These are phyloP conservation scores for Trichoderma asperelloides DNA, from an alignment of 495 filamentous ascomycete genomes.

Conservation along the genomic window DNA sequence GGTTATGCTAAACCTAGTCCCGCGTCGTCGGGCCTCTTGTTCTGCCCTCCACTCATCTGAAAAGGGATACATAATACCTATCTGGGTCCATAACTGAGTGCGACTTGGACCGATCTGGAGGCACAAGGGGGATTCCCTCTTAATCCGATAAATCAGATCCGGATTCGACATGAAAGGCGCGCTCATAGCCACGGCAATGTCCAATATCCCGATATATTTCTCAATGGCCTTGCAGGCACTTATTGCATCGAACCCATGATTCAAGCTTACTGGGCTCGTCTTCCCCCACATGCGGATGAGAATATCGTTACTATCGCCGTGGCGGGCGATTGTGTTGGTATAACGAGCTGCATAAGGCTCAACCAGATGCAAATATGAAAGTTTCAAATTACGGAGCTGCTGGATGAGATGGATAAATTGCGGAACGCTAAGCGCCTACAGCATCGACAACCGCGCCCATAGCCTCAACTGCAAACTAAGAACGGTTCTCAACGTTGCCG, in stretches of 20 bases:
- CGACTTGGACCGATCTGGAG: not conserved
- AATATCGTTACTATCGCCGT: not conserved
- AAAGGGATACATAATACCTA: not conserved
- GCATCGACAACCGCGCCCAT: not conserved
- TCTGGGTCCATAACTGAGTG: not conserved
- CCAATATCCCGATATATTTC: not conserved
- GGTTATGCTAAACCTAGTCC: not conserved
- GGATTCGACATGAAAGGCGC: not conserved
- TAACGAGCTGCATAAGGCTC: not conserved
- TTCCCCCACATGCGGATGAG: not conserved
- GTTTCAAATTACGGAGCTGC: not conserved
- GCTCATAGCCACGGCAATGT: not conserved
- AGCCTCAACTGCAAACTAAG: constrained; percentile 43
- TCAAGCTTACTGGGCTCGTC: not conserved
- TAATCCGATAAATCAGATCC: not conserved
- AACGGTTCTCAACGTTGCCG: constrained; percentile 48
- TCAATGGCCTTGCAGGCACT: not conserved
- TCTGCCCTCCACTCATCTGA: not conserved
- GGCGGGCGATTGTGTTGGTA: not conserved
- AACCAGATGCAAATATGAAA: not conserved
- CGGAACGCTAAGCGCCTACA: not conserved
- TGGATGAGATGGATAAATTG: not conserved
- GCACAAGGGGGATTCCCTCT: not conserved
- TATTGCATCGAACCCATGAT: not conserved
- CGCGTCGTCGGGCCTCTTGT: not conserved